Base-by-base conservation (phyloP, 306 rosid genomes). In the Vigna nakashimae region DNA sequence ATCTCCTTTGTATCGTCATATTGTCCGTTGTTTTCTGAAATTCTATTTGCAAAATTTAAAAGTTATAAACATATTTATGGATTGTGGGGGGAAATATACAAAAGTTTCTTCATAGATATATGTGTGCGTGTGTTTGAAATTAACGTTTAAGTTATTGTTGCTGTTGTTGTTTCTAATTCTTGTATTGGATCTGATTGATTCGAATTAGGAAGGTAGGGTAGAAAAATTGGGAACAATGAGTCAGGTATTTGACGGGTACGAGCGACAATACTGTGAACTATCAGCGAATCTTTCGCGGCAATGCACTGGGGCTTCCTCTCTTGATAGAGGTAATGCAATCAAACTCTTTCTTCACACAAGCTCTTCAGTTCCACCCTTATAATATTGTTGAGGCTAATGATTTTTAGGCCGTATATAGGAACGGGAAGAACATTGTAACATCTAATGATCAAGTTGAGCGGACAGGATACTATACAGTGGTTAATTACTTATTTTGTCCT, bases 261-360 rank as follows among this genome's bases (percentile, higher is more conserved):
- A 86, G 76, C 89, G 87, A 70, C 89, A 85, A 73, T 88, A 77
- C 62, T 83, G 89, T 82, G 92, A 88, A 74, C 78, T 86, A 32
- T 88, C 89, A 2, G 83, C 84, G n/a, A 83, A 77, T 80, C 72
- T 90, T 73, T 80, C 85, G 11, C 65, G 70, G 62, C 85, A 88
- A 49, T 86, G 88, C 78, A 77, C 88, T 32, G 80, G 85, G 59
- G 89, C 84, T 30, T 69, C 85, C 71, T 77, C 81, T 56, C 80
- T 79, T 63, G 85, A 68, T 45, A 88, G 88, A 83, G 92, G 92
- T 90, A 77, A 64, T 51, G 9, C 6, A 62, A 52, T 67, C 46
- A 26, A 15, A 32, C 46, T 16, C 24, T 60, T 7, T 69, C 20
- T 36, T 22, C 42, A 26, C 6, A 20, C 22, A 56, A 12, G 5